phyloP scores from a whole-genome alignment of 495 filamentous ascomycete genomes.

The Talaromyces stipitatus region DNA sequence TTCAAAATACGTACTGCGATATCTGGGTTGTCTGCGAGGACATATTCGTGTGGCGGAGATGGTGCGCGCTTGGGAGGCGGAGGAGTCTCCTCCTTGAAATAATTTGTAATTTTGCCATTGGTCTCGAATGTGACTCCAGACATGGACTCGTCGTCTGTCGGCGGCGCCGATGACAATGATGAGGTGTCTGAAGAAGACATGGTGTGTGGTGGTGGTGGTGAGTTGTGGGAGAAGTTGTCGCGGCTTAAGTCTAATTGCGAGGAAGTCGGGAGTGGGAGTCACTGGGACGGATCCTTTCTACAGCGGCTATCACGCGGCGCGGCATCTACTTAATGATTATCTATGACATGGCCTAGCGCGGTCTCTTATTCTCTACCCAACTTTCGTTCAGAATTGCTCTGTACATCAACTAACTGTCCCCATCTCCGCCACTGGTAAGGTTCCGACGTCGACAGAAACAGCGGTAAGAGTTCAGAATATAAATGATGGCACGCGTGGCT shows the following conservation, averaged over 20 bases:
- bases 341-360: background rate
- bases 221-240: conserved; percentile 11
- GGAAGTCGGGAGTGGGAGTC: conserved; percentile 5
- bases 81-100: conserved; percentile 43
- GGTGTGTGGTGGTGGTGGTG: conserved; percentile 11
- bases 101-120: conserved; percentile 36
- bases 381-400: background rate
- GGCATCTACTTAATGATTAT: conserved; percentile 4
- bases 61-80: conserved; percentile 67
- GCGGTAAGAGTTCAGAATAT: background rate
- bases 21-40: conserved; percentile 78
- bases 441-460: background rate
- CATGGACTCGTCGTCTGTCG: conserved; percentile 46
- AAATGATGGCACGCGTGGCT: background rate
- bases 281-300: background rate
- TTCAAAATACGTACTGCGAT: conserved; percentile 64
- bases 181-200: conserved; percentile 49
- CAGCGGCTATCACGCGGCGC: conserved; percentile 9
- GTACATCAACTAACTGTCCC: background rate
- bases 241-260: background rate
- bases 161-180: conserved; percentile 52
- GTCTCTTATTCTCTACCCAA: background rate
- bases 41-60: conserved; percentile 83
- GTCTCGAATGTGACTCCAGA: conserved; percentile 30
- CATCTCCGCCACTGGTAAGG: background rate